Base-by-base conservation (phyloP, 1,284 basidiomycete genomes). In the Sporisorium scitamineum region DNA sequence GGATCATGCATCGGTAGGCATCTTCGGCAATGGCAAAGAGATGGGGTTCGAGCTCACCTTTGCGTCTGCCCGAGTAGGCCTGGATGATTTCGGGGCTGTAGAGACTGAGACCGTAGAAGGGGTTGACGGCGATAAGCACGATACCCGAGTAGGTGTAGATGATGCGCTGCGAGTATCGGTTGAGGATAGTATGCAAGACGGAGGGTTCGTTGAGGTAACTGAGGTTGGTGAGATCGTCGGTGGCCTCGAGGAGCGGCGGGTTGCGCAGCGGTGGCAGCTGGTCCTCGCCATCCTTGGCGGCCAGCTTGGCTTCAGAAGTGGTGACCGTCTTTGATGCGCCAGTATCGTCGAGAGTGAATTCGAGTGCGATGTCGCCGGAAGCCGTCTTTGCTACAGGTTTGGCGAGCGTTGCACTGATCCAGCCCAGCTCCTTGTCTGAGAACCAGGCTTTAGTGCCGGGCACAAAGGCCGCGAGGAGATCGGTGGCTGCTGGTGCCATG, bases 101-200 rank as follows among this genome's bases (percentile, higher is more conserved):
- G 32, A 87, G 83, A 37, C 85, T 86, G 42, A 87, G 71, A 93
- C 90, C 48, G 87, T 94, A 93, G 87, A 99, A 99, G 53, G 97
- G 97, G 87, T 99, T 99, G 87, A 99, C 92, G 51, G 97, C 97
- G 85, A 99, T 97, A 76, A 97, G 90, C 67, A 97, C 89, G 82
- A 99, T 99, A 80, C 97, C 97, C 72, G 94, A 96, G 87, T 99
- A 99, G 42, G 97, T 99, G 86, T 99, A 99, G 81, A 98, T 98
- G 85, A 93, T 93, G 85, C 97, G 94, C 80, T 96, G 93, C 22
- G 92, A 94, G 88, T 99, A 99, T 81, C 97, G 92, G 86, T 96
- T 97, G 44, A 93, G 91, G 81, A 99, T 98, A 48, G 96, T 97
- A 85, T 99, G 95, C 51, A 99, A 89, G 44, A 99, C 96, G 95